Evolutionary conservation across 306 rosid genomes (phyloP), one percentile per base, ranked within the genome.

Genomic region (Castanopsis chinensis): DNA sequence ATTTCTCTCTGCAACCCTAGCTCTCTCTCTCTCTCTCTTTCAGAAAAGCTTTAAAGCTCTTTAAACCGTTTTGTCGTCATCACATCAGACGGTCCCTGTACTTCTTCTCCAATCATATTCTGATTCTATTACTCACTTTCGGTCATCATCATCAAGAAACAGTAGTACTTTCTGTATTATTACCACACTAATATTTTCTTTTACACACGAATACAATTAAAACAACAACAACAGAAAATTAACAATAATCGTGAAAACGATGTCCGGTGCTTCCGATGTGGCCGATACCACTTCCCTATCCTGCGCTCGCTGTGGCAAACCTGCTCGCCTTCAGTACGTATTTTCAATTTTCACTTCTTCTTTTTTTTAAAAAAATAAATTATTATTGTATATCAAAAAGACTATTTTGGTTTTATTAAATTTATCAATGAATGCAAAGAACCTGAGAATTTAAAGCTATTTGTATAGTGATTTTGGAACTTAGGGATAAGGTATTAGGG

Each of bases 301-400:
- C 18, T 96, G 98, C 78, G 90, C 73, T 72, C 88, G 79, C 55
- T 96, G 99, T 75, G 86, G 84, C 79, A 90, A 93, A 51, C 96
- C 97, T 72, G 95, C 99, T 73, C 83, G 79, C 69, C 97, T 96
- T 74, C 97, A 91, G 98, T 96, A 87, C 23, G 89, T 72, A n/a
- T 25, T 37, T 9, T 57, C 12, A 19, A 20, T 37, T 19, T 51
- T 6, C 12, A 53, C 23, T 25, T 25, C 54, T 19, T 9, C 56
- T 1, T 7, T 25, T 25, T 25, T 25, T 25, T 0, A 25, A 25
- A 25, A 25, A 11, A 0, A 14, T 10, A 45, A 72, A 49, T 10
- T 6, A 37, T 37, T 37, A 7, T 35, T 0, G 5, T 37, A 35
- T 35, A 35, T 35, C 43, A 37, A 37, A 37, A 7, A 7, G 45